Base-by-base conservation (phyloP, 768 basidiomycete species). In the Tulasnella sp. region DNA sequence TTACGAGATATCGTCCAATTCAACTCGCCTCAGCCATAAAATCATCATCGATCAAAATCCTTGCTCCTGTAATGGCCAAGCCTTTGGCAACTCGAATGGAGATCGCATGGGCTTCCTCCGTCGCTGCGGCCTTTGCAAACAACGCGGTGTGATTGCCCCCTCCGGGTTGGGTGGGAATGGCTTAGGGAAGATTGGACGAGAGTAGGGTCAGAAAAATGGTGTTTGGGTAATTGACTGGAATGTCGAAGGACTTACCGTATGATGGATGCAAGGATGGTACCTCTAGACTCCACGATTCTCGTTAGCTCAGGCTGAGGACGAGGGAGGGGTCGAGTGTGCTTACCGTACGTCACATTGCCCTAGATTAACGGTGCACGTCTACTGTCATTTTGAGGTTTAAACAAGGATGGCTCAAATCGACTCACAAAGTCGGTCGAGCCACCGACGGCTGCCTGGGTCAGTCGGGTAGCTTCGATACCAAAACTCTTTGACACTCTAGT, bases 351-450 rank as follows among this genome's bases (percentile, higher is more conserved):
- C 35, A 94, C 86, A 82, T 93, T 93, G 35, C 92, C 92, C 92
- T 92, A 73, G 26, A 70, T 29, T 15, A 37, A 23, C 61, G 70
- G 20, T 40, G n/a, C 20, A 71, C 11, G 20, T 5, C 71, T 26
- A 1, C 39, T 40, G 71, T 77, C 55, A 35, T 9, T 39, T 51
- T 29, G 29, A 29, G n/a, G 26, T 15, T 67, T 29, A 40, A 42
- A n/a, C 77, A 0, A 69, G 18, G 5, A 48, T 13, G 57, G 26
- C 37, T 51, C 48, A 46, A 70, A 10, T 32, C 20, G 7, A 85
- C 91, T 85, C 81, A 93, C 93, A 80, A 95, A 94, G 82, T 94
- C 93, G 3, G 93, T 94, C 5, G 92, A 94, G 16, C 92, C 93
- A 69, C 87, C 87, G 84, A 81, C 91, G 91, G 67, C 92, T 90